Percentiles rank a stretch among this genome's conserved stretches.
phyloP scores from a whole-genome alignment of 2,329 filamentous ascomycete genomes.

The Ascochyta lentis region DNA sequence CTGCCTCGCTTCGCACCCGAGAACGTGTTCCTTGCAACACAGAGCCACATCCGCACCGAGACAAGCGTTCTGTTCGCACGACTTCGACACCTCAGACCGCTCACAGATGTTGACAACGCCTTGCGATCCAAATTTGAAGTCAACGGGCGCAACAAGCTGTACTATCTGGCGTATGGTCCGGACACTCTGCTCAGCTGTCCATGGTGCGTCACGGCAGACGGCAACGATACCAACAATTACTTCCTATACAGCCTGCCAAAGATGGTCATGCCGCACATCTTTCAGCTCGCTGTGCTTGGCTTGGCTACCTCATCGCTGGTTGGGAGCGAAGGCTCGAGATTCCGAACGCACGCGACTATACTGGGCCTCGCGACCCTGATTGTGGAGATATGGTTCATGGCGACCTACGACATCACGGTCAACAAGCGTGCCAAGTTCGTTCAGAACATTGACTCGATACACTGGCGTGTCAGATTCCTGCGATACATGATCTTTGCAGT shows the following conservation, averaged over 20 bases:
- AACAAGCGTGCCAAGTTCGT: slow-evolving; percentile 68
- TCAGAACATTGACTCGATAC: slow-evolving; percentile 71
- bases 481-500: slow-evolving; percentile 69
- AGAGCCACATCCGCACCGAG: slow-evolving; percentile 84
- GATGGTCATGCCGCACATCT: slow-evolving; percentile 77
- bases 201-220: slow-evolving; percentile 72
- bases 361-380: slow-evolving; percentile 64
- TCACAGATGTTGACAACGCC: slow-evolving; percentile 67
- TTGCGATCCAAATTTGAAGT: slow-evolving; percentile 69
- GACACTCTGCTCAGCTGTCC: slow-evolving; percentile 74
- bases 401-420: slow-evolving; percentile 68
- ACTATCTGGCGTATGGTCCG: slow-evolving; percentile 86
- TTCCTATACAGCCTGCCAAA: slow-evolving; percentile 81
- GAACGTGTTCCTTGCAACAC: slow-evolving; percentile 80
- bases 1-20: slow-evolving; percentile 73
- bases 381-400: slow-evolving; percentile 70
- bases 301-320: slow-evolving; percentile 74
- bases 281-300: slow-evolving; percentile 76
- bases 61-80: slow-evolving; percentile 84
- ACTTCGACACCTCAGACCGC: slow-evolving; percentile 65
- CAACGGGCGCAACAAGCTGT: slow-evolving; percentile 70
- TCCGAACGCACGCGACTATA: slow-evolving; percentile 74
- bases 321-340: slow-evolving; percentile 68
- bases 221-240: slow-evolving; percentile 72
- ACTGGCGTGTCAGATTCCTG: slow-evolving; percentile 70